Base-by-base conservation (phyloP, 1,284 basidiomycete species). In the Leccinum fallax region DNA sequence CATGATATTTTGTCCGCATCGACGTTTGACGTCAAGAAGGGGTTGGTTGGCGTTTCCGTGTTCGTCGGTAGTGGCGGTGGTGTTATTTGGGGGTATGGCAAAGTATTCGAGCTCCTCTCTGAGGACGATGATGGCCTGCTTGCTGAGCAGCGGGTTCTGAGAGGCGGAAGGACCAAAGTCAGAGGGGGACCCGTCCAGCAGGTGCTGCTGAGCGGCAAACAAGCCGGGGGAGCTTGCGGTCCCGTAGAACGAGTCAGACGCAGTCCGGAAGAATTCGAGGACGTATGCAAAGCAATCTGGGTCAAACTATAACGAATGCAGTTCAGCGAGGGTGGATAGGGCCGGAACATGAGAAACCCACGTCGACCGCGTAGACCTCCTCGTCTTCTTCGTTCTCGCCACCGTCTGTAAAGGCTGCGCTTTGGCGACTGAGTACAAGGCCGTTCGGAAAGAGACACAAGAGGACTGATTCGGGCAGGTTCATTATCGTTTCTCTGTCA, bases 81-180 rank as follows among this genome's bases (percentile, higher is more conserved):
- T 80, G 58, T 83, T 84, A 67, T 85, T 87, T n/a, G 90, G 88
- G 2, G 95, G 93, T 65, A 99, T 98, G 40, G 93, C 90, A 72
- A 99, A 99, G 77, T 98, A 99, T 76, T 99, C 97, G 59, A 99
- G 85, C 78, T 99, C 97, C 76, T 99, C 97, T 40, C 97, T 87
- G 55, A 99, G 86, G 30, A 99, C 97, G 67, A 99, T 99, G 75
- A 99, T 97, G 43, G 97, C 95, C 77, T 99, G 97, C 79, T 98
- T 98, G 58, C 90, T 88, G 62, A 98, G 83, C 49, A 99, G 83
- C 0, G 97, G 97, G 72, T 97, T 97, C 73, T 95, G 92, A 63
- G 85, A 82, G 52, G 85, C 77, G 5, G 86, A 76, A 7, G 88
- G 83, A 24, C 83, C 81, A 70, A 89, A 88, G 71, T 92, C 88